Conservation (phyloP, 805 yeast genomes). For the Kluyveromyces siamensis region DNA sequence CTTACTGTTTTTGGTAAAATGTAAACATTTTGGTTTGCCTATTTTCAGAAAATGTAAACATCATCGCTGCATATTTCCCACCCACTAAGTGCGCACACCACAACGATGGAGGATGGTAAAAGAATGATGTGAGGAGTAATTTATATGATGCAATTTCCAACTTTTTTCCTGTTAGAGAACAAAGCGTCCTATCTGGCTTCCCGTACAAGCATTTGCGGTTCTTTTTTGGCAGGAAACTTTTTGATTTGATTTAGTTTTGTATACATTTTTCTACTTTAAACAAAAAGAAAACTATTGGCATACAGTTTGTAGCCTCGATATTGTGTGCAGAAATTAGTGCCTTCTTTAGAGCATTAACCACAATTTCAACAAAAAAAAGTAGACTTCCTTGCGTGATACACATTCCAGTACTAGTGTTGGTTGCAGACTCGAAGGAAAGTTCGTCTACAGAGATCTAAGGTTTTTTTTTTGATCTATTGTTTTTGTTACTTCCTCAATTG, state of each 20-base stretch:
- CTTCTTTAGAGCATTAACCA: background rate
- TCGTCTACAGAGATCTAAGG: background rate
- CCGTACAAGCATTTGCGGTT: background rate
- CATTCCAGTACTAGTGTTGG: background rate
- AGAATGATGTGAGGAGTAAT: too few relatives aligned
- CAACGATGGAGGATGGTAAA: too few relatives aligned
- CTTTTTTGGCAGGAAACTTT: background rate
- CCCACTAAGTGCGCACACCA: too few relatives aligned
- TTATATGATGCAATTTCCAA: too few relatives aligned
- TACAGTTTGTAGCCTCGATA: background rate
- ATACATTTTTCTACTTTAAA: background rate
- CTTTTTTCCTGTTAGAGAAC: background rate
- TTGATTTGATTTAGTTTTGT: background rate
- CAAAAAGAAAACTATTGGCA: background rate
- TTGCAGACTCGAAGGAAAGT: background rate
- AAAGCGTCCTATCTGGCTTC: background rate
- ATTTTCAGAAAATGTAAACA: too few relatives aligned
- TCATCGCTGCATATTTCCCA: too few relatives aligned
- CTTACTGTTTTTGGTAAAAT: too few relatives aligned
- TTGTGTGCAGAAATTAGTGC: background rate
- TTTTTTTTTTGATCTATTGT: background rate
- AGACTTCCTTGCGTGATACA: background rate
- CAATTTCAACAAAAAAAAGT: background rate
- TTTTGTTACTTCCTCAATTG: conserved; percentile 3
- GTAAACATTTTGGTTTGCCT: too few relatives aligned